Evolutionary conservation across 2,329 filamentous ascomycete species (phyloP).

Genomic region (Pseudogymnoascus sp.): DNA sequence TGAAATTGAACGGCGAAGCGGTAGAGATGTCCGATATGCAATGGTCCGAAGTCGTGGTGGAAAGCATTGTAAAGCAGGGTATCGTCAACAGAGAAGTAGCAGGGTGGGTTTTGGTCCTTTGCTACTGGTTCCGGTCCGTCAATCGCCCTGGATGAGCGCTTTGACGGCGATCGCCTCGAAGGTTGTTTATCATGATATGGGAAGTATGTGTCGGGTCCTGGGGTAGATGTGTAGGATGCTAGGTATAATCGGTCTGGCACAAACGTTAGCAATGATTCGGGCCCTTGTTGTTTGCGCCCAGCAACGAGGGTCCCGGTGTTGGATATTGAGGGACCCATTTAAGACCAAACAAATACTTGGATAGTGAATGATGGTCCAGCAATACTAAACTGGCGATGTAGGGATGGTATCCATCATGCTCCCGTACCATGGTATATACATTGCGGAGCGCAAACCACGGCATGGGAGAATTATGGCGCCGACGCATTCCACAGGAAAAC

Average conservation of each 20-base stretch:
- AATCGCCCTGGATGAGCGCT: conserved; percentile 59
- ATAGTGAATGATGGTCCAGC: not conserved
- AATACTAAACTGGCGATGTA: not conserved
- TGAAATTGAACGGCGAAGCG: conserved; percentile 93
- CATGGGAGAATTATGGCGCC: conserved; percentile 6
- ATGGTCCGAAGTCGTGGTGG: conserved; percentile 93
- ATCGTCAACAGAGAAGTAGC: conserved; percentile 94
- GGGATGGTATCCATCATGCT: not conserved
- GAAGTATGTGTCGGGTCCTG: conserved; percentile 73
- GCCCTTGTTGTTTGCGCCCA: conserved; percentile 7
- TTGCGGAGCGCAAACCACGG: not conserved
- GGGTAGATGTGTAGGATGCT: conserved; percentile 77
- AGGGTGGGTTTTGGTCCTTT: conserved; percentile 55
- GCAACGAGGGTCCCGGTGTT: not conserved
- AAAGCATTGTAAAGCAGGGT: conserved; percentile 94
- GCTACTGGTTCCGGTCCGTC: conserved; percentile 44
- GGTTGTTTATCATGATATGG: conserved; percentile 58
- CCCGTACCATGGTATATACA: not conserved
- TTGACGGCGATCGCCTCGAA: conserved; percentile 59
- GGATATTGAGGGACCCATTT: conserved; percentile 5
- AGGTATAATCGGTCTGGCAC: conserved; percentile 82
- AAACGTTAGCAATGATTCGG: conserved; percentile 31
- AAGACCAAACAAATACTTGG: conserved; percentile 6
- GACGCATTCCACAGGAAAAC: not conserved
- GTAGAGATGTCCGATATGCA: conserved; percentile 96